Evolutionary conservation across 2,329 filamentous ascomycete species (phyloP).

Genomic region (Colletotrichum lindemuthianum): DNA sequence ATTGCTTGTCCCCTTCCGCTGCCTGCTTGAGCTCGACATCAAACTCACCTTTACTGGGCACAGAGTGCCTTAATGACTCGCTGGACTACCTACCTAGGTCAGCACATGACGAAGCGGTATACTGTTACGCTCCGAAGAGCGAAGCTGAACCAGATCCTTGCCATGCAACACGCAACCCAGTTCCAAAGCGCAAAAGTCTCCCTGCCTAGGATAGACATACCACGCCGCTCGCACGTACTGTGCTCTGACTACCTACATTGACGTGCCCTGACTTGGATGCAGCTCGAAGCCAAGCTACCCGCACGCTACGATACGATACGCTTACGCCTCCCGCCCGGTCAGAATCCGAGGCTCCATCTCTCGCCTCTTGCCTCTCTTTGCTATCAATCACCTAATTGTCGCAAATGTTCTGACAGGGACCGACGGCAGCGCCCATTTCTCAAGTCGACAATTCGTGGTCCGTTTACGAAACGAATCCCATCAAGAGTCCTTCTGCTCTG

Average conservation of each 20-base stretch:
- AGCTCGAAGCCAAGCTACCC: conserved; percentile 18
- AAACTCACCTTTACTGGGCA: too few relatives aligned
- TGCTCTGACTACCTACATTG: too few relatives aligned
- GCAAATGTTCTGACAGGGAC: conserved; percentile 27
- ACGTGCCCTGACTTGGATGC: conserved; percentile 4
- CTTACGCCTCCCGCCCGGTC: conserved; percentile 32
- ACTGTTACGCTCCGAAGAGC: neutral
- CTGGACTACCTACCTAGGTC: too few relatives aligned
- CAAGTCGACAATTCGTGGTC: neutral
- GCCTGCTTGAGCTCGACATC: conserved; percentile 1
- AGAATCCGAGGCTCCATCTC: conserved; percentile 34
- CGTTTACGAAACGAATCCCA: neutral
- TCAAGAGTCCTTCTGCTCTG: conserved; percentile 4
- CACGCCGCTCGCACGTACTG: neutral
- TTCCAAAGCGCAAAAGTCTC: conserved; percentile 4
- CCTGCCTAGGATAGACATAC: neutral
- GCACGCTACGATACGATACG: conserved; percentile 11
- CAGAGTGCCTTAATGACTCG: too few relatives aligned
- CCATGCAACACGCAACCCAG: too few relatives aligned
- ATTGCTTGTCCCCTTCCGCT: conserved; percentile 8
- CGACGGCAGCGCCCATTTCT: conserved; percentile 7
- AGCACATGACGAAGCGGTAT: neutral
- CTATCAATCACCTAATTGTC: conserved; percentile 25
- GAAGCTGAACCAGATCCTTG: neutral
- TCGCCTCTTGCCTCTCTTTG: conserved; percentile 23